Base-by-base conservation (phyloP, 169 alveolate species). In the Eimeria sp. region DNA sequence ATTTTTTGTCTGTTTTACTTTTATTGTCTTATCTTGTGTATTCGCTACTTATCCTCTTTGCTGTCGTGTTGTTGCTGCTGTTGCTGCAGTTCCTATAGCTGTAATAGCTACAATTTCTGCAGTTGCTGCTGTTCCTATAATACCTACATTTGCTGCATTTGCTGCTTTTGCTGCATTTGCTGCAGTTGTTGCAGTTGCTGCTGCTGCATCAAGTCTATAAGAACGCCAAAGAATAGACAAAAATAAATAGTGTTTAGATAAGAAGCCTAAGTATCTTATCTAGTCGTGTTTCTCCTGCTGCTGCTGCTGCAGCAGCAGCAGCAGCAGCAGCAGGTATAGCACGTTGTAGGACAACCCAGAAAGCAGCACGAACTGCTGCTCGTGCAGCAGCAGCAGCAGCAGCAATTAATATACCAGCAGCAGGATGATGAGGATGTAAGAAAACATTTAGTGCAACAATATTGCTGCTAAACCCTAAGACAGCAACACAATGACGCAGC, bases 391-490 rank as follows among this genome's bases (percentile, higher is more conserved):
- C 51, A 18, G 95, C 95, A 73, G 76, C 90, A 25, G 84, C 67
- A 25, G 84, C 89, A 61, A 90, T 75, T 10, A 73, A 51, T 4
- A 34, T 5, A 3, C 89, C 80, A n/a, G 89, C 95, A 14, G 61
- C 82, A 30, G 95, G 89, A 51, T 49, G 82, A 3, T 61, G n/a
- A 54, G 89, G 78, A 51, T 73, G 61, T 27, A 90, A 61, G 47
- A 90, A 90, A 6, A 90, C 95, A 58, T 75, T 57, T 14, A 90
- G 47, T 4, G 95, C 95, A 4, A 90, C 90, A 1, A 75, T 78
- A 78, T 90, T 90, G 58, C 89, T 72, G 63, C 89, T 73, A 58
- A 90, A 51, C 4, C 90, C 54, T 49, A 90, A 90, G 82, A 75
- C 40, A 14, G 95, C 83, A 27, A 75, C 89, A 63, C 83, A 75